Conservation (phyloP, 2,329 filamentous ascomycete species). For the Neoscytalidium dimidiatum region DNA sequence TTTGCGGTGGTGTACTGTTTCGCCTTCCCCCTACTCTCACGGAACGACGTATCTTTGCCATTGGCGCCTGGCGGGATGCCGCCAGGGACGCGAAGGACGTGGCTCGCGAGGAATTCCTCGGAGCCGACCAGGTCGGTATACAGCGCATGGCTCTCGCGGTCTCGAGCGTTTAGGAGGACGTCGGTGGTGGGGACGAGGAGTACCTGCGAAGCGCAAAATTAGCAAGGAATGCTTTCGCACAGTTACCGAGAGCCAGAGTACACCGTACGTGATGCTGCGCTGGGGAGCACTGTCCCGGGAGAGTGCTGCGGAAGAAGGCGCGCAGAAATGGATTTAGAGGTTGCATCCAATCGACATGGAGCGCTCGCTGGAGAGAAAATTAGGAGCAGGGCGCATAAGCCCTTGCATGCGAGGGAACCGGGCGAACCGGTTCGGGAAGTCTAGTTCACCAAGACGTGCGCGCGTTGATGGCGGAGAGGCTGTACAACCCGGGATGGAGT, state of each 20-base stretch:
- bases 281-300: conserved; percentile 87
- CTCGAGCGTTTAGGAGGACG: conserved; percentile 82
- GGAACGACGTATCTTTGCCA: conserved; percentile 59
- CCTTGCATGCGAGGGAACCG: conserved; percentile 17
- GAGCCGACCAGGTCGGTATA: conserved; percentile 81
- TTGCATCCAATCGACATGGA: conserved; percentile 74
- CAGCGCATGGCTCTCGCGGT: conserved; percentile 77
- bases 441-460: conserved; percentile 7
- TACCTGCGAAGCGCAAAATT: conserved; percentile 51
- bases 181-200: conserved; percentile 93
- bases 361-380: conserved; percentile 6
- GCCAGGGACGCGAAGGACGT: conserved; percentile 83
- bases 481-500: conserved; percentile 2
- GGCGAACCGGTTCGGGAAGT: conserved; percentile 16
- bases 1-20: conserved; percentile 94
- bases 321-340: conserved; percentile 97
- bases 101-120: conserved; percentile 94
- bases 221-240: not conserved
- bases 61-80: conserved; percentile 49
- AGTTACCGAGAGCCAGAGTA: conserved; percentile 20
- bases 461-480: not conserved
- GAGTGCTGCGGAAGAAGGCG: conserved; percentile 97
- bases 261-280: conserved; percentile 75
- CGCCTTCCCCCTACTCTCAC: conserved; percentile 88
- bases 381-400: conserved; percentile 18